Evolutionary conservation across 2,329 filamentous ascomycete species (phyloP).

Genomic region (Phialophora expanda): DNA sequence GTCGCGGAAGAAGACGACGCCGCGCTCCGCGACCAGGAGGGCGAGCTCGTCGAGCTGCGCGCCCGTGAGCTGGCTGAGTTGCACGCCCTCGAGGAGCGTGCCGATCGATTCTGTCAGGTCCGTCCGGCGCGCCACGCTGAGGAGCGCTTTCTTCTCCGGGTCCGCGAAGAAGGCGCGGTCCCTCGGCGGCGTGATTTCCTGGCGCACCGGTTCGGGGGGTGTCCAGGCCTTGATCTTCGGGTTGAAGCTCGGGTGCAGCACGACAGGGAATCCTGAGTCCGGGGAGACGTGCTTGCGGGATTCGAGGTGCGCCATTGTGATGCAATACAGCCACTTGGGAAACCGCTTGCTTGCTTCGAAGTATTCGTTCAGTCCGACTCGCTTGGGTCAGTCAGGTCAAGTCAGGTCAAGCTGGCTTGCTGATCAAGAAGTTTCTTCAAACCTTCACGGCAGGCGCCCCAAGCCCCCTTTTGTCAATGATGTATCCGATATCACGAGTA

Average conservation of each 20-base stretch:
- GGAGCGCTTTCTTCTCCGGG: conserved; percentile 50
- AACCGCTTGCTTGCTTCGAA: too few relatives aligned
- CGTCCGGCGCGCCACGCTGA: conserved; percentile 41
- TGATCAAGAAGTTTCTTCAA: too few relatives aligned
- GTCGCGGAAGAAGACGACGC: conserved; percentile 59
- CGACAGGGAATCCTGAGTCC: conserved; percentile 56
- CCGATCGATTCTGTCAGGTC: conserved; percentile 49
- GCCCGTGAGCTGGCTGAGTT: conserved; percentile 53
- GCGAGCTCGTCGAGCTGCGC: conserved; percentile 59
- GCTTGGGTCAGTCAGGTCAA: too few relatives aligned
- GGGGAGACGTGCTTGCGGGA: conserved; percentile 56
- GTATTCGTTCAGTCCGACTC: too few relatives aligned
- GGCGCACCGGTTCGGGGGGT: conserved; percentile 49
- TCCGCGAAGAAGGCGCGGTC: conserved; percentile 47
- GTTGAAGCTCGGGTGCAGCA: conserved; percentile 56
- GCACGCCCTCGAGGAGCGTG: conserved; percentile 47
- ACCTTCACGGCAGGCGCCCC: too few relatives aligned
- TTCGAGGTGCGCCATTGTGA: conserved; percentile 50
- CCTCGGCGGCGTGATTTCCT: conserved; percentile 40
- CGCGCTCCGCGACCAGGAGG: conserved; percentile 68
- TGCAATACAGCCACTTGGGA: background rate
- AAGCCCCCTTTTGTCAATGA: too few relatives aligned
- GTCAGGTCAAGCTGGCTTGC: too few relatives aligned
- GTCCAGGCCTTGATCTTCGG: conserved; percentile 51
- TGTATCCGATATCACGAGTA: too few relatives aligned